phyloP scores from a whole-genome alignment of 768 basidiomycete species.

The Auriscalpium orientale region DNA sequence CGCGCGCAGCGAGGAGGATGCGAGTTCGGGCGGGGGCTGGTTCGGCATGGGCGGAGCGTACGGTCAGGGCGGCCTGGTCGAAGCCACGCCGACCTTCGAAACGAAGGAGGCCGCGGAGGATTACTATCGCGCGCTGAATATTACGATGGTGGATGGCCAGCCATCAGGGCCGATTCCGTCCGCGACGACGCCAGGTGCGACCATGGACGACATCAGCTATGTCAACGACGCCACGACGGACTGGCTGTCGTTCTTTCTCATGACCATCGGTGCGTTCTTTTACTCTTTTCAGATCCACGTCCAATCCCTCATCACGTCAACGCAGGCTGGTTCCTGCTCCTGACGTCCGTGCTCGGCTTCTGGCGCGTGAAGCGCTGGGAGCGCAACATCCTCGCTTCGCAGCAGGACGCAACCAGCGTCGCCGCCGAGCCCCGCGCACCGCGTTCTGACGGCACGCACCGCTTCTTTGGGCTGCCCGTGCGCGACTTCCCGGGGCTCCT shows the following conservation, averaged over 20 bases:
- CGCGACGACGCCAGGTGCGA: conserved; percentile 3
- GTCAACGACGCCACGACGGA: conserved; percentile 64
- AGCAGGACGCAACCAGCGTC: conserved; percentile 25
- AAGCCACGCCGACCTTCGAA: conserved; percentile 1
- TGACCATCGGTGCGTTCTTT: conserved; percentile 63
- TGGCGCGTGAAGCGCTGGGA: conserved; percentile 92
- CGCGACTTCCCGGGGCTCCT: conserved; percentile 22
- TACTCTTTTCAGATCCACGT: neutral
- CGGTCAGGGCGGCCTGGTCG: neutral
- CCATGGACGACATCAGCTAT: conserved; percentile 9
- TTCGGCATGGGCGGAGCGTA: neutral
- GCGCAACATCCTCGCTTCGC: conserved; percentile 59
- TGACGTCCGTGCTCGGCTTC: conserved; percentile 86
- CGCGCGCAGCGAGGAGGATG: conserved; percentile 35
- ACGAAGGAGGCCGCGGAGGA: conserved; percentile 15
- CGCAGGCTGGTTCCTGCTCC: conserved; percentile 75
- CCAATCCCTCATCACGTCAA: neutral
- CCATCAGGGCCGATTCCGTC: conserved; percentile 5
- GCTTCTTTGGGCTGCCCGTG: conserved; percentile 15
- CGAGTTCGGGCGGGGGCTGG: conserved; percentile 14
- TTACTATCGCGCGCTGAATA: conserved; percentile 15
- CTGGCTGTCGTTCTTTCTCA: conserved; percentile 92
- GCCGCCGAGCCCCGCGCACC: conserved; percentile 15
- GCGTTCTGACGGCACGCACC: conserved; percentile 21
- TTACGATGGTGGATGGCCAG: conserved; percentile 14